phyloP scores from a whole-genome alignment of 257 asterid species.

The Penstemon newberryi region DNA sequence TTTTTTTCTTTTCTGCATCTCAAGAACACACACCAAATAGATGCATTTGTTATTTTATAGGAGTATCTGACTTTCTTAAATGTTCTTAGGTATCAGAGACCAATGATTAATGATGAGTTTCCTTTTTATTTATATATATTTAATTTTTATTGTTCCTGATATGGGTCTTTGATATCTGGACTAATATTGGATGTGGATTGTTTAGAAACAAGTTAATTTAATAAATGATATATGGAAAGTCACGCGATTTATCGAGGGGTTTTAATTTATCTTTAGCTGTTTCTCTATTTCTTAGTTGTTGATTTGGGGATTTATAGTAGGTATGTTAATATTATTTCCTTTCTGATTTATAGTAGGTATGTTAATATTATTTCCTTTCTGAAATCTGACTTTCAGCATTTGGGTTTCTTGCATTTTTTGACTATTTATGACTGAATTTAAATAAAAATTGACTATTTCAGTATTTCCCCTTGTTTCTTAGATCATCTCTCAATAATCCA shows the following conservation, averaged over 20 bases:
- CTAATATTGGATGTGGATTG: constrained; percentile 20
- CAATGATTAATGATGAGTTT: constrained; percentile 13
- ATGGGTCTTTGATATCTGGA: constrained; percentile 24
- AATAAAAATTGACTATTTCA: constrained; percentile 29
- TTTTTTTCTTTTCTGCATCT: constrained; percentile 7
- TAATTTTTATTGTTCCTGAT: constrained; percentile 1
- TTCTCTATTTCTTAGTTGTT: background rate
- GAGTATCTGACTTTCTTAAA: constrained; percentile 10
- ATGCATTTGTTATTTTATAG: background rate
- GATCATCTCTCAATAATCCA: constrained; percentile 25
- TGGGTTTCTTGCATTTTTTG: constrained; percentile 33
- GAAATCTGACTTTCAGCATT: constrained; percentile 21
- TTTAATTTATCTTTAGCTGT: constrained; percentile 9
- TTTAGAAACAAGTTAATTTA: background rate
- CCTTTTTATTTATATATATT: background rate
- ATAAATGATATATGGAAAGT: background rate
- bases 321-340: constrained; percentile 11
- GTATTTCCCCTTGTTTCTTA: constrained; percentile 16
- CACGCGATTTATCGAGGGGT: constrained; percentile 17
- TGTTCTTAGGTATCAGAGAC: background rate
- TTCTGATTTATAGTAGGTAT: constrained; percentile 7
- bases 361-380: constrained; percentile 10
- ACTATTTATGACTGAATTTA: constrained; percentile 30
- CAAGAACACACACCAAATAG: background rate
- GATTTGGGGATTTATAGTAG: constrained; percentile 24